A percentile compares a stretch with the other conserved stretches of the same genome.
These are phyloP conservation scores for Nepenthes mirabilis DNA, from an alignment of 148 eudicot genomes.

Conservation along the genomic window DNA sequence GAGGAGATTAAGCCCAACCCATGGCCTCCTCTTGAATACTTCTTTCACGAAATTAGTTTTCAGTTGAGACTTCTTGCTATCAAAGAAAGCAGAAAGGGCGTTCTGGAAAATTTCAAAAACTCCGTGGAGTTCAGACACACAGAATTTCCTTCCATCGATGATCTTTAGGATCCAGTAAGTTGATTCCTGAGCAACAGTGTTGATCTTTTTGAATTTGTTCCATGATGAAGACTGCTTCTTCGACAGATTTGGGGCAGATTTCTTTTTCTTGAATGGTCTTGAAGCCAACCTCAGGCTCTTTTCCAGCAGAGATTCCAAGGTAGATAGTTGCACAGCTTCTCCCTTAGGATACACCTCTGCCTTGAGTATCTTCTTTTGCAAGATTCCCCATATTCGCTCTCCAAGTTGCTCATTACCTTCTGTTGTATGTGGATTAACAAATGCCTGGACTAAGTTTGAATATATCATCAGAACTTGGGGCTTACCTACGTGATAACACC, in stretches of 20 bases:
- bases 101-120: slow-evolving; percentile 45
- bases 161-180: slow-evolving; percentile 85
- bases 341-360: slow-evolving; percentile 77
- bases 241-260: slow-evolving; percentile 29
- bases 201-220: slow-evolving; percentile 56
- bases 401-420: slow-evolving; percentile 93
- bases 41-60: slow-evolving; percentile 73
- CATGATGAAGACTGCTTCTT: slow-evolving; percentile 54
- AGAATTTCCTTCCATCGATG: slow-evolving; percentile 47
- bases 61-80: slow-evolving; percentile 62
- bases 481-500: slow-evolving; percentile 25
- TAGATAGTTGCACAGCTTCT: slow-evolving; percentile 39
- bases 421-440: slow-evolving; percentile 66
- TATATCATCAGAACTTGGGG: slow-evolving; percentile 56
- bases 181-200: slow-evolving; percentile 63
- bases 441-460: slow-evolving; percentile 74
- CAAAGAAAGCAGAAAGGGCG: slow-evolving; percentile 44
- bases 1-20: slow-evolving; percentile 65
- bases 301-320: slow-evolving; percentile 56
- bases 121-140: slow-evolving; percentile 39
- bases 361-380: slow-evolving; percentile 78
- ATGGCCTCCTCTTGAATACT: slow-evolving; percentile 63
- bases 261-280: slow-evolving; percentile 71
- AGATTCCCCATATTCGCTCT: slow-evolving; percentile 77
- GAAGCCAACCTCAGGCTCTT: slow-evolving; percentile 73